Evolutionary conservation across 495 filamentous ascomycete species (phyloP), one percentile per base, ranked within the genome.

Genomic region (Penicillium atrosanguineum): DNA sequence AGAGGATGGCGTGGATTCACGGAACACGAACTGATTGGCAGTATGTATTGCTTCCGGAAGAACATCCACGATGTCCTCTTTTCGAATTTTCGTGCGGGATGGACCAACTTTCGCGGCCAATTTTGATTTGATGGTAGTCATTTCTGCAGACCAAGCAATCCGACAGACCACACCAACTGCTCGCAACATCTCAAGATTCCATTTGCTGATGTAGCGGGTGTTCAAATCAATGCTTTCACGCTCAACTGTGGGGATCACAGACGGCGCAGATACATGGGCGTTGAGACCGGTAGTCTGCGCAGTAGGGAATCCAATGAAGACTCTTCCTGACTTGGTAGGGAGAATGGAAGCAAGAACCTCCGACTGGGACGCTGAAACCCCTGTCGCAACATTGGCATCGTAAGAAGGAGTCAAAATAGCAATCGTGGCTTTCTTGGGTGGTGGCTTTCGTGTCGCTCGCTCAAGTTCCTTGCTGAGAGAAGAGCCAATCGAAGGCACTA

Each of bases 301-400:
- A 4, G 95, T 99, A 21, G 94, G 93, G 67, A 97, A 97, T 1
- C 95, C 95, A 61, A 99, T 99, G 65, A 97, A 99, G 29, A 99
- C 85, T 46, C 87, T 83, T 21, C 95, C 95, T 41, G 85, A 83
- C 64, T 91, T 94, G 31, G 83, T 88, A 19, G 95, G 95, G 2
- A 97, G 71, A n/a, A 97, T 90, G 0, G 91, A 91, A 1, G 84
- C 80, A 62, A 99, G 95, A 15, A 97, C 83, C 55, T 95, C 87
- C 2, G 84, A 83, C 42, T 87, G 77, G 9, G 80, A 74, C 15
- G 81, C 74, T 21, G 75, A 79, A 38, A 69, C 69, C 50, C 81
- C 82, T 1, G 86, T 84, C 2, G 87, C 84, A 42, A 84, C 67
- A 4, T 81, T 83, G 59, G 93, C 91, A 61, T 95, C 91, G 62